Evolutionary conservation across 2,329 filamentous ascomycete species (phyloP).

Genomic region (Emydomyces testavorans): DNA sequence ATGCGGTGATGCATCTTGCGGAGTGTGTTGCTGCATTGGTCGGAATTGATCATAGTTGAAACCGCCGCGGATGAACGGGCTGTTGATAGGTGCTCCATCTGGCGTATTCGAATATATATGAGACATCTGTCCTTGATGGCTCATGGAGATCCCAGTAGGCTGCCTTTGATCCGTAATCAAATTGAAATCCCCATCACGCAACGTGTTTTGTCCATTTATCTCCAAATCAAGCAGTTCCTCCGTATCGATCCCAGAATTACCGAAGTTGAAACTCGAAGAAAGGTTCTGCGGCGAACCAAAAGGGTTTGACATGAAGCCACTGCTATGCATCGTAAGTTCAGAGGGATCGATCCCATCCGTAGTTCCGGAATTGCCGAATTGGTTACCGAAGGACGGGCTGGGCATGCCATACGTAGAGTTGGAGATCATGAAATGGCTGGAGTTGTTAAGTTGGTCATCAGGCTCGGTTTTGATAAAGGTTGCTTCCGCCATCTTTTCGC

Average conservation of each 20-base stretch:
- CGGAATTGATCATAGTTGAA: conserved; percentile 71
- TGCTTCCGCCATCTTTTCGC: conserved; percentile 45
- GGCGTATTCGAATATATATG: conserved; percentile 80
- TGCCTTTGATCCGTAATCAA: conserved; percentile 44
- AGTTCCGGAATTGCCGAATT: conserved; percentile 39
- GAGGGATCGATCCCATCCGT: conserved; percentile 67
- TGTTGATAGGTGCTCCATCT: conserved; percentile 83
- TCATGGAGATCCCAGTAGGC: conserved; percentile 43
- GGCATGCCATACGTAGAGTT: conserved; percentile 42
- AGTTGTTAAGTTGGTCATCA: conserved; percentile 49
- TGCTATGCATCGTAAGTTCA: conserved; percentile 59
- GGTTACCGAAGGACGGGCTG: conserved; percentile 39
- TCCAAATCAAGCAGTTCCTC: conserved; percentile 69
- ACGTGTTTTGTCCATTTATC: conserved; percentile 32
- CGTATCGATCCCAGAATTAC: conserved; percentile 68
- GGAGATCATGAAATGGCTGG: conserved; percentile 38
- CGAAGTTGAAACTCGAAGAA: conserved; percentile 61
- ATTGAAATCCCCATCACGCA: conserved; percentile 28
- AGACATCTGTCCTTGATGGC: conserved; percentile 57
- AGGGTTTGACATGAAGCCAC: conserved; percentile 43
- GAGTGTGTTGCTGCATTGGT: conserved; percentile 43
- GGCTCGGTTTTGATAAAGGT: conserved; percentile 59
- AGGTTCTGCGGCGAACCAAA: conserved; percentile 54
- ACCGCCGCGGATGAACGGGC: conserved; percentile 63
- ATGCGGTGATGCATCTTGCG: conserved; percentile 35